Evolutionary conservation across 192 early-diverging fungal genomes (phyloP), one percentile per base, ranked within the genome.

Genomic region (Coemansia sp.): DNA sequence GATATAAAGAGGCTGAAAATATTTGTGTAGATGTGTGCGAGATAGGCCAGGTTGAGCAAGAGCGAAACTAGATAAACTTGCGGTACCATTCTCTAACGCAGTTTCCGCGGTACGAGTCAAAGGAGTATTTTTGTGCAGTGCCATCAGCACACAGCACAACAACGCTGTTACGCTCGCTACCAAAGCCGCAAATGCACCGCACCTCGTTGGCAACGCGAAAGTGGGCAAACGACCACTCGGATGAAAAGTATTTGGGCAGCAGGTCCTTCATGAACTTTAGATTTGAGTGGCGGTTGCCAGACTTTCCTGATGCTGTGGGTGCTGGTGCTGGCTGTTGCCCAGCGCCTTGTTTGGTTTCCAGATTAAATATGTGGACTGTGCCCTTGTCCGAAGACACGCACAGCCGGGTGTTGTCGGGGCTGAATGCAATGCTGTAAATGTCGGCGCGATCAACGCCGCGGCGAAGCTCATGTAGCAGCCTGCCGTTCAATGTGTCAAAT

Each of bases 161-260:
- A 23, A 92, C 82, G 51, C 86, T 87, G 67, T 90, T 88, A 58
- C 86, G 86, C 68, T 91, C 86, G 56, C 77, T 84, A 4, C 86
- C 88, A 83, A 96, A 95, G 7, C 86, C 91, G 58, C 87, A 88
- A 8, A 93, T 83, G 62, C 91, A 96, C 54, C 89, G 85, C 51
- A 86, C 84, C 58, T 93, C 92, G 17, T 86, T 82, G 9, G 86
- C 85, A 12, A 95, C 71, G 51, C 87, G 86, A 61, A 88, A 92
- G 60, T 93, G 92, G 7, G 92, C 92, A 84, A 97, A 97, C 1
- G 88, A 90, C 92, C 93, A 95, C 61, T 90, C 90, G 4, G 89
- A 91, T n/a, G 90, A 91, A 84, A 97, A 97, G 71, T 97, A 97
- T 64, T 93, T 93, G 53, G 93, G 93, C 67, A 95, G 70, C 12